Conservation (phyloP, 306 rosid species). For the Vachellia pachyceras region DNA sequence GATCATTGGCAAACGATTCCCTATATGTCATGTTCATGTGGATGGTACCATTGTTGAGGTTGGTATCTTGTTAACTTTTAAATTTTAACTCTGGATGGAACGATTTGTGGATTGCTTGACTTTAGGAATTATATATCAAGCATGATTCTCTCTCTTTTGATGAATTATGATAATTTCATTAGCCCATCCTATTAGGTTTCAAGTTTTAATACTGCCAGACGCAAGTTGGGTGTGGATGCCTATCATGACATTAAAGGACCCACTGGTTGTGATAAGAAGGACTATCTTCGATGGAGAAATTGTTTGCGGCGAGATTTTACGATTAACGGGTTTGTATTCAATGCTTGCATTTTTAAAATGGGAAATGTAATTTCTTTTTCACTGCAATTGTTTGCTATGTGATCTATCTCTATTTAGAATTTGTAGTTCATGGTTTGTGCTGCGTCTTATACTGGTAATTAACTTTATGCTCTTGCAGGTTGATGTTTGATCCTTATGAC, state of each 20-base stretch:
- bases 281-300: slow-evolving; percentile 82
- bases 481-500: slow-evolving; percentile 82
- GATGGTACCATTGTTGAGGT: slow-evolving; percentile 79
- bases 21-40: slow-evolving; percentile 88
- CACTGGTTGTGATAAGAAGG: slow-evolving; percentile 61
- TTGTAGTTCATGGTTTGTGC: slow-evolving; percentile 2
- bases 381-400: slow-evolving; percentile 27
- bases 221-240: slow-evolving; percentile 35
- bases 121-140: neutral
- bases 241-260: slow-evolving; percentile 46
- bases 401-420: slow-evolving; percentile 13
- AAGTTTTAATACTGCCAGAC: slow-evolving; percentile 68
- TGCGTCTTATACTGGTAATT: slow-evolving; percentile 25
- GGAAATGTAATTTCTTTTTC: slow-evolving; percentile 13
- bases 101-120: slow-evolving; percentile 2
- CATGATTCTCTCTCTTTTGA: slow-evolving; percentile 16
- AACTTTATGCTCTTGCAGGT: slow-evolving; percentile 55
- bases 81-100: slow-evolving; percentile 13
- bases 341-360: slow-evolving; percentile 40
- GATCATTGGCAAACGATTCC: slow-evolving; percentile 85
- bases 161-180: slow-evolving; percentile 29
- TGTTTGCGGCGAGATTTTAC: slow-evolving; percentile 88
- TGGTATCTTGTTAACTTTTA: slow-evolving; percentile 25
- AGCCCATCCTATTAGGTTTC: slow-evolving; percentile 67
- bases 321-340: slow-evolving; percentile 74